Conservation (phyloP, 2,329 filamentous ascomycete genomes). For the Scytalidium lignicola region DNA sequence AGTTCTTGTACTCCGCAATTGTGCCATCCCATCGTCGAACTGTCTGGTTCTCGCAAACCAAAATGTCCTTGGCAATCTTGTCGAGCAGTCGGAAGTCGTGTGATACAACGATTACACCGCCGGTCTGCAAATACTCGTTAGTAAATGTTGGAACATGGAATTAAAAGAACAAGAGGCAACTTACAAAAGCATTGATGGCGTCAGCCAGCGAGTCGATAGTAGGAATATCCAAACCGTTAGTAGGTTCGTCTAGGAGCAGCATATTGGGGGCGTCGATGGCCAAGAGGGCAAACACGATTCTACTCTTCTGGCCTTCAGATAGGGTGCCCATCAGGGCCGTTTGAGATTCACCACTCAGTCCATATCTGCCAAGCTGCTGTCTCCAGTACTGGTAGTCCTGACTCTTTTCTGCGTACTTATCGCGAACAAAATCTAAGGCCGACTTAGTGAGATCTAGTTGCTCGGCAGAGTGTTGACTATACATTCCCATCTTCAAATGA, state of each 20-base stretch:
- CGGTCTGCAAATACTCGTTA: conserved; percentile 82
- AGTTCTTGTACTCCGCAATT: conserved; percentile 96
- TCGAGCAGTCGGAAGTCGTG: conserved; percentile 99
- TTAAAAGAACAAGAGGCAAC: background rate
- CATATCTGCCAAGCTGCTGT: conserved; percentile 93
- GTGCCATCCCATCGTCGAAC: conserved; percentile 82
- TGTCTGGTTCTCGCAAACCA: conserved; percentile 98
- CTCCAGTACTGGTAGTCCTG: conserved; percentile 99
- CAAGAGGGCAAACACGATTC: conserved; percentile 95
- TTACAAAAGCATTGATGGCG: conserved; percentile 78
- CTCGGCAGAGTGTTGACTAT: conserved; percentile 97
- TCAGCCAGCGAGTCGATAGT: conserved; percentile 97
- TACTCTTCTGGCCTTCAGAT: conserved; percentile 94
- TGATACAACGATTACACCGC: conserved; percentile 95
- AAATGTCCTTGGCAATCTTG: conserved; percentile 99
- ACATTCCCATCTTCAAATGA: conserved; percentile 96
- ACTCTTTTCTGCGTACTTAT: conserved; percentile 83
- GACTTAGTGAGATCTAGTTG: conserved; percentile 98
- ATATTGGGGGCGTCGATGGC: conserved; percentile 97
- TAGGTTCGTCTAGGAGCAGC: conserved; percentile 95
- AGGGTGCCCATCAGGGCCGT: conserved; percentile 97
- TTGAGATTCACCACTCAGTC: conserved; percentile 87
- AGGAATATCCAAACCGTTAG: conserved; percentile 98
- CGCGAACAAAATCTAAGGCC: conserved; percentile 92
- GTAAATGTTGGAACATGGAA: conserved; percentile 65